Conservation (phyloP, 345 rosid genomes). For the Populus simonii region DNA sequence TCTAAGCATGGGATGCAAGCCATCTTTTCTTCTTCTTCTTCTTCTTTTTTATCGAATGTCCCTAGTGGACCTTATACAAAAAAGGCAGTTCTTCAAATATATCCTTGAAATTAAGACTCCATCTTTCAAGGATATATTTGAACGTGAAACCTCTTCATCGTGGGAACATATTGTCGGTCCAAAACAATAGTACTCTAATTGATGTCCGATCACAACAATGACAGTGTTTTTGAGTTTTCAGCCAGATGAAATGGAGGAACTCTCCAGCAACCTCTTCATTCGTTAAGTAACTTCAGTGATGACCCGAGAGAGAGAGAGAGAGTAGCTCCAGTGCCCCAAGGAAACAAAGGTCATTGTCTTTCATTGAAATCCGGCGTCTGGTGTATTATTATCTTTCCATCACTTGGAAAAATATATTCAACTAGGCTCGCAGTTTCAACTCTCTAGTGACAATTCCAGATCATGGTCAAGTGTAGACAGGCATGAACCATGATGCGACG, state of each 20-base stretch:
- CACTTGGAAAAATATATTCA: not conserved
- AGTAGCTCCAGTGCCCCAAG: not conserved
- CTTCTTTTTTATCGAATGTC: no score
- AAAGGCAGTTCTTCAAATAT: no score
- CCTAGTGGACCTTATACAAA: no score
- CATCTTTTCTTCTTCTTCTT: no score
- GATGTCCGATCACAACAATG: not conserved
- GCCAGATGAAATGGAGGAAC: not conserved
- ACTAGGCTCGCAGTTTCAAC: not conserved
- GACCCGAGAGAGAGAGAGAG: not conserved
- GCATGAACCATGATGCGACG: conserved; percentile 24
- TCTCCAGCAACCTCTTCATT: not conserved
- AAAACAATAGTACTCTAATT: not conserved
- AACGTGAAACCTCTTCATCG: not conserved
- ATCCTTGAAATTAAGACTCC: no score
- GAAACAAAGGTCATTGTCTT: not conserved
- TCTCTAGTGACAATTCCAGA: not conserved
- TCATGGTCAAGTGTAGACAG: conserved; percentile 12
- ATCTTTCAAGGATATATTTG: no score
- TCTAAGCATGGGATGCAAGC: not conserved
- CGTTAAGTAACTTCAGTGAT: no score
- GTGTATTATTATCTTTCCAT: not conserved
- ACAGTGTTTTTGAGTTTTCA: not conserved
- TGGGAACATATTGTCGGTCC: not conserved
- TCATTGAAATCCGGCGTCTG: not conserved